Base-by-base conservation (phyloP, 495 filamentous ascomycete genomes). In the Hyaloscypha bicolor region DNA sequence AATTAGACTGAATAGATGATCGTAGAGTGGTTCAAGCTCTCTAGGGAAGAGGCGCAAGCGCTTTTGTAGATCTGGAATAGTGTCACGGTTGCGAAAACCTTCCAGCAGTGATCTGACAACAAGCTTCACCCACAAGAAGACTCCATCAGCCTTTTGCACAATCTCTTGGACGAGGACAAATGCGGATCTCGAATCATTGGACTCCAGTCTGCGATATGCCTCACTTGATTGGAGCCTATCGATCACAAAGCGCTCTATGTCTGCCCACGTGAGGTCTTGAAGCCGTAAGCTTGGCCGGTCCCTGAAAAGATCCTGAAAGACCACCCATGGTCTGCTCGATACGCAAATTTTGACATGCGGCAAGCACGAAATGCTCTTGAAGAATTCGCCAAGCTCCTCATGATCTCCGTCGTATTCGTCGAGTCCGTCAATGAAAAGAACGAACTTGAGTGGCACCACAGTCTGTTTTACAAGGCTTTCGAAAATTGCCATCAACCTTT, bases 121-220 rank as follows among this genome's bases (percentile, higher is more conserved):
- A 0, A 77, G 62, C 33, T 76, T 66, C 2, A 78, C 75, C 80
- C 81, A 82, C 29, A 80, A 71, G 62, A 81, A 82, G 0, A 82
- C 79, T 2, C 80, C 80, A 21, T 73, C 32, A 6, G 80, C 74
- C 63, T 63, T 75, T 8, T 67, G 21, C 0, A 74, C 65, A 33
- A 82, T 67, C 1, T 76, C 68, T 6, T 70, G 22, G 12, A 74
- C 45, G 2, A 80, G 63, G 16, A 14, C 19, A 31, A 30, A 6
- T 3, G 12, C 63, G 12, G 22, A 2, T 14, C n/a, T 25, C 6
- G 63, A 53, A 5, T 57, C 25, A 16, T 39, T 35, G 16, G n/a
- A 3, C 33, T 11, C 4, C 5, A 65, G 16, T 58, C n/a, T 22
- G 3, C 16, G 8, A 14, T 57, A 6, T 57, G 21, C 21, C 30